Evolutionary conservation across 192 early-diverging fungal species (phyloP), one percentile per base, ranked within the genome.

Genomic region (Backusella liffmaniae): DNA sequence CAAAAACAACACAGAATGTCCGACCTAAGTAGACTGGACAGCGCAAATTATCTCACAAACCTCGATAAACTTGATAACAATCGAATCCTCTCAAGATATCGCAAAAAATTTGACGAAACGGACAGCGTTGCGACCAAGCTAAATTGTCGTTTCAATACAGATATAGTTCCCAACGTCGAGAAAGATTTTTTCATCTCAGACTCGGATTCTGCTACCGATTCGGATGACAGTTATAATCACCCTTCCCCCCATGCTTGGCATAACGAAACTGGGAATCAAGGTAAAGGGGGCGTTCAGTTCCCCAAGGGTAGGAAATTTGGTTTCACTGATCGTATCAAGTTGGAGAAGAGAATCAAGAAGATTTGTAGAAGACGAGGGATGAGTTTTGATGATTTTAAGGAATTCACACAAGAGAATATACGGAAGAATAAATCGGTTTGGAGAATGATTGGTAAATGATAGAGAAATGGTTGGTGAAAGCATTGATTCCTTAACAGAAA

Each of bases 311-410:
- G 35, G 15, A 69, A 69, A 10, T 37, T 69, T 39, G 67, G 67
- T 4, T 69, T 30, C 30, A 44, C 70, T 5, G 70, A 71, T 44
- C 26, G 26, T 7, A 29, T 71, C 6, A 44, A 46, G 30, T 49
- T 71, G 41, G 70, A 71, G 15, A 71, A 30, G 44, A 71, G 70
- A 30, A 71, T 71, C 26, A 71, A 71, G 18, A 71, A 71, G 26
- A 44, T 71, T n/a, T 49, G 70, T 6, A 71, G 42, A 18, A 29
- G 35, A 32, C 15, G 49, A 3, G 32, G 41, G 12, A 39, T 41
- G 35, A 21, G 21, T 26, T 37, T 69, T 4, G 35, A 23, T 23
- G 21, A 21, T 39, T 36, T 68, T 70, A 42, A 23, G 4, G 15
- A 44, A 32, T 71, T 71, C 1, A 44, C 23, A 30, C 41, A 29